phyloP scores from a whole-genome alignment of 305 asterid species.

The Fraxinus sp. region DNA sequence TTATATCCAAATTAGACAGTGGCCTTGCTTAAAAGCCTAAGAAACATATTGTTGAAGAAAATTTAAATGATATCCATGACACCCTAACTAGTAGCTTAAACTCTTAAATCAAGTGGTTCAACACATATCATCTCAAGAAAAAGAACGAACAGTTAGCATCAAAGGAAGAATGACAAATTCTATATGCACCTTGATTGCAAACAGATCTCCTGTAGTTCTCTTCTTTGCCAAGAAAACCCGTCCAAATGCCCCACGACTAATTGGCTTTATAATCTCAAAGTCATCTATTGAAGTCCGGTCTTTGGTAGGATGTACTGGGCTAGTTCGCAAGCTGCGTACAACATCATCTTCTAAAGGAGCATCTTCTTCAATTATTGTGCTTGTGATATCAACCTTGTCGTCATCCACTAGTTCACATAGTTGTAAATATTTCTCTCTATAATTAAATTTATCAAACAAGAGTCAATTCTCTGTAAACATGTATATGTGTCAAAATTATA shows the following conservation, averaged over 20 bases:
- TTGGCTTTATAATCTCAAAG: constrained; percentile 97
- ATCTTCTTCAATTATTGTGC: constrained; percentile 97
- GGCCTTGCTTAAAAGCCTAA: background rate
- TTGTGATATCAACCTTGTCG: constrained; percentile 85
- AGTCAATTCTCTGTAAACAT: constrained; percentile 7
- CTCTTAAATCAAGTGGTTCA: background rate
- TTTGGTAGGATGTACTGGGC: constrained; percentile 83
- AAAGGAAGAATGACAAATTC: constrained; percentile 9
- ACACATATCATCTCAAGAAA: constrained; percentile 4
- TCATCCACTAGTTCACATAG: constrained; percentile 94
- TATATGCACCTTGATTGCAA: constrained; percentile 81
- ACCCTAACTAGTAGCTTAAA: background rate
- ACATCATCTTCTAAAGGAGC: constrained; percentile 97
- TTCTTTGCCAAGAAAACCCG: constrained; percentile 96
- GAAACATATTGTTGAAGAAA: background rate
- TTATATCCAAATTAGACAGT: background rate
- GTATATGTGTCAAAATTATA: constrained; percentile 16
- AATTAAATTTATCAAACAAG: constrained; percentile 22
- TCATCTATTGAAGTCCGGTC: constrained; percentile 98
- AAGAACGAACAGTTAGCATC: background rate
- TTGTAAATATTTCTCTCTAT: constrained; percentile 95
- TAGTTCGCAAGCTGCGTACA: constrained; percentile 89
- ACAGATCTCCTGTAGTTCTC: constrained; percentile 94
- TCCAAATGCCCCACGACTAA: constrained; percentile 99
- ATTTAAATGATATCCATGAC: background rate